Base-by-base conservation (phyloP, 2,329 filamentous ascomycete species). In the Cladophialophora exuberans region DNA sequence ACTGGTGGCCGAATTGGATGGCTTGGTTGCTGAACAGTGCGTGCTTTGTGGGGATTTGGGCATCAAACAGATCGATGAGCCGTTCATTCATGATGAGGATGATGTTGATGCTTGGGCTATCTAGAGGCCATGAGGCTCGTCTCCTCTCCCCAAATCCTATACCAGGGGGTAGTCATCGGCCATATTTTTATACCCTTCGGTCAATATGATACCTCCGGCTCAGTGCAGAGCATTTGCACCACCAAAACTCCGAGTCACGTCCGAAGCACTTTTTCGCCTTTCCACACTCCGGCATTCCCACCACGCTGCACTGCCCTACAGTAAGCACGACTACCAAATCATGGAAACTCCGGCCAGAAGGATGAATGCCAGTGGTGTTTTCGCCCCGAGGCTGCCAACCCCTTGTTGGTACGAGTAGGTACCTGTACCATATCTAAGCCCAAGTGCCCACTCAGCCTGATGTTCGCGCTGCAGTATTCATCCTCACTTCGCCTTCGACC, bases 41-140 rank as follows among this genome's bases (percentile, higher is more conserved):
- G 91, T 97, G 51, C 76, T 99, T 17, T 99, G 94, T 72, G 92
- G 91, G 68, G 94, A 99, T 62, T 84, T 95, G 73, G 94, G 93
- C 2, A 96, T 99, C 67, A 95, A 92, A 76, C 83, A 89, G 66
- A 90, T 99, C 55, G 90, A 97, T 65, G 90, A 96, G 75, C 92
- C 94, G 1, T 97, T 99, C 69, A 83, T 97, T 53, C 83, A 81
- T 30, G 75, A 80, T 3, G 79, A 81, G 18, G 93, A 97, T 66
- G 82, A 92, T 69, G 76, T 77, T 60, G 83, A 86, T 52, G 91
- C 96, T 66, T 99, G 94, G 94, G 85, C 83, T 47, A 72, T 88
- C 59, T 88, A 72, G 57, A 22, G 26, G 15, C n/a, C 20, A 44
- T 23, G 6, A 15, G 17, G 17, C 11, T 49, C 31, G 2, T 2